phyloP scores from a whole-genome alignment of 1,284 basidiomycete genomes.

The Mycena citricolor region DNA sequence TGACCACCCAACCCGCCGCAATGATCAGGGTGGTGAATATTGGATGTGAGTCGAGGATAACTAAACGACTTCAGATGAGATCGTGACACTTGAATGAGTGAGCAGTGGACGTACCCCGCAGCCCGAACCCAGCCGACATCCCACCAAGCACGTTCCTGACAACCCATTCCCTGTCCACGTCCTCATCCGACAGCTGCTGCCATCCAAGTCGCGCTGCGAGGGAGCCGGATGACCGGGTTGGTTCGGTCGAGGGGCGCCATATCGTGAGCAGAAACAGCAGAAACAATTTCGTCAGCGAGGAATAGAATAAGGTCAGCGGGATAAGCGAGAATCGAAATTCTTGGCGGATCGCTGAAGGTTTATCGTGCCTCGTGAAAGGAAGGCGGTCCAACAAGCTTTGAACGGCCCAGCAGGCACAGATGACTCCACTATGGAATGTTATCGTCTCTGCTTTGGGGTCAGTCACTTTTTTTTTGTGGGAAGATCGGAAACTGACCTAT shows the following conservation, averaged over 20 bases:
- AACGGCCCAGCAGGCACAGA: conserved; percentile 53
- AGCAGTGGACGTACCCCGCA: conserved; percentile 40
- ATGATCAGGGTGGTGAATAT: conserved; percentile 78
- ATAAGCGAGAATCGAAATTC: conserved; percentile 73
- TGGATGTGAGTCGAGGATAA: conserved; percentile 75
- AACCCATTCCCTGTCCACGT: conserved; percentile 80
- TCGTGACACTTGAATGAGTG: background rate
- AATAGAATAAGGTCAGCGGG: conserved; percentile 81
- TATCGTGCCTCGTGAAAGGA: conserved; percentile 22
- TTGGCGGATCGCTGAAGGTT: conserved; percentile 59
- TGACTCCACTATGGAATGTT: conserved; percentile 69
- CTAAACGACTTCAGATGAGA: conserved; percentile 34
- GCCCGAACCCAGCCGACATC: conserved; percentile 64
- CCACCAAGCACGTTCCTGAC: conserved; percentile 83
- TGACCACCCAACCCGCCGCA: conserved; percentile 73
- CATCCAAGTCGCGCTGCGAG: too few species aligned
- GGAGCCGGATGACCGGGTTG: conserved; percentile 28
- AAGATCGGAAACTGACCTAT: conserved; percentile 19
- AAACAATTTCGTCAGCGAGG: conserved; percentile 84
- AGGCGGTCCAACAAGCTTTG: conserved; percentile 43
- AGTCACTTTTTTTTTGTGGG: too few species aligned
- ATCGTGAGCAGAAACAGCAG: conserved; percentile 81
- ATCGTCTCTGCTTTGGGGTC: conserved; percentile 67
- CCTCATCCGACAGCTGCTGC: conserved; percentile 53
- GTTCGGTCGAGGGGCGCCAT: conserved; percentile 60